A percentile compares a stretch with the other conserved stretches of the same genome.
phyloP scores from a whole-genome alignment of 208 protist genomes.

The Trypanosoma caninum region DNA sequence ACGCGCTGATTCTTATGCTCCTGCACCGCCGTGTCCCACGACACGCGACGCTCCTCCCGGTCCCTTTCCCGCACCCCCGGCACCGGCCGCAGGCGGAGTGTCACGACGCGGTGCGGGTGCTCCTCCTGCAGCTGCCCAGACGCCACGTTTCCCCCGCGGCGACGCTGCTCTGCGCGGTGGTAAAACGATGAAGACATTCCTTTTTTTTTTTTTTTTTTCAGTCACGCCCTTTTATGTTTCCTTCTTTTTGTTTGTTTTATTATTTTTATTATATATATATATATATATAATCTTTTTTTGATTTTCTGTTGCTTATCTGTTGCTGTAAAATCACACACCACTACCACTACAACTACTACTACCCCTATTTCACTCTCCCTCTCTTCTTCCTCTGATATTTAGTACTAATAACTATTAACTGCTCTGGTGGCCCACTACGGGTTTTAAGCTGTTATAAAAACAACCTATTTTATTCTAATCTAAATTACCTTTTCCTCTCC shows the following conservation, averaged over 20 bases:
- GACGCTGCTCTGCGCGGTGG: no score
- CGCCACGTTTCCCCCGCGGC: no score
- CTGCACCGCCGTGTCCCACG: constrained; percentile 48
- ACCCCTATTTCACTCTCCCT: no score
- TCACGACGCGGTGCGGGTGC: constrained; percentile 23
- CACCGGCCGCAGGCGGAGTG: constrained; percentile 25
- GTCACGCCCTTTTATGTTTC: not conserved
- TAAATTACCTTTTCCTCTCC: no score
- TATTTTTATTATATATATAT: constrained; percentile 7
- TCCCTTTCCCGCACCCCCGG: constrained; percentile 1
- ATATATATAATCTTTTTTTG: not conserved
- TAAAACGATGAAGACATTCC: no score
- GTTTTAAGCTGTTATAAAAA: no score
- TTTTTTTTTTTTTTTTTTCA: not conserved
- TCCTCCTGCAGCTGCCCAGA: constrained; percentile 1
- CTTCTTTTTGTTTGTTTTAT: not conserved
- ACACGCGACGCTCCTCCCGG: constrained; percentile 24
- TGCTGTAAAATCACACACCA: not conserved
- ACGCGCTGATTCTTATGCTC: constrained; percentile 70
- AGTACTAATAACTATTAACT: no score
- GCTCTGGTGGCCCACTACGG: no score
- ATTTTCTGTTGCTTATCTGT: not conserved
- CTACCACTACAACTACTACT: no score
- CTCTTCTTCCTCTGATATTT: no score
- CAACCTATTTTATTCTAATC: no score